These are phyloP conservation scores for Colletotrichum endophyticum DNA, from an alignment of 2,329 filamentous ascomycete species.

Conservation along the genomic window DNA sequence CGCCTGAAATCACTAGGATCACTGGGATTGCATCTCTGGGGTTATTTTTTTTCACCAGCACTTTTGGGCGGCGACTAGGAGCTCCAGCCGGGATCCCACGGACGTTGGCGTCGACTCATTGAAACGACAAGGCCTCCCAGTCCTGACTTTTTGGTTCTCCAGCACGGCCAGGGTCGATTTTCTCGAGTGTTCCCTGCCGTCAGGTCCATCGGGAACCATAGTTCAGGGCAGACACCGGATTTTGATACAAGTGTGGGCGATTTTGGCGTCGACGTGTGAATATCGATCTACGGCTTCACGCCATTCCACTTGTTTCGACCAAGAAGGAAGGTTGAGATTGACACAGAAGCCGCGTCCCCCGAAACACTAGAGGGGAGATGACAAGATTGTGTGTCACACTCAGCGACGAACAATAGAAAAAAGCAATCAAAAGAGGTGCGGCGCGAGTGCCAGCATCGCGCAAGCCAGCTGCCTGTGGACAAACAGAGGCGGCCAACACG, in stretches of 20 bases:
- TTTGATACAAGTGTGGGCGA: conserved; percentile 5
- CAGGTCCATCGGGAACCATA: neutral
- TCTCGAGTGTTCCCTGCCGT: neutral
- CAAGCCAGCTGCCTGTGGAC: neutral
- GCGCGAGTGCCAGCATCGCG: neutral
- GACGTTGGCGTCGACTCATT: conserved; percentile 16
- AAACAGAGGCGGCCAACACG: neutral
- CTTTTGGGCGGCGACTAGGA: conserved; percentile 13
- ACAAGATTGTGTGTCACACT: neutral
- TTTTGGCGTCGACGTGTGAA: conserved; percentile 1
- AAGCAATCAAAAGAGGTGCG: neutral
- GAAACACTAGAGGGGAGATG: neutral
- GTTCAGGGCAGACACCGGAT: neutral
- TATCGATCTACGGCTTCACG: neutral
- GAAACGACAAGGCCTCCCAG: conserved; percentile 12
- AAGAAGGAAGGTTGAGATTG: neutral
- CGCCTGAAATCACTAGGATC: neutral
- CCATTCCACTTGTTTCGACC: neutral
- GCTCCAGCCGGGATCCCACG: conserved; percentile 9
- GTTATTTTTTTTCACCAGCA: neutral
- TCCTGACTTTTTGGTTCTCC: neutral
- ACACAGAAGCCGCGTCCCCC: neutral
- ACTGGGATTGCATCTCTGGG: neutral
- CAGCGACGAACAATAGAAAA: conserved; percentile 1
- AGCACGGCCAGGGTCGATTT: neutral